Base-by-base conservation (phyloP, 2,329 filamentous ascomycete species). In the Ophiostoma sp. region DNA sequence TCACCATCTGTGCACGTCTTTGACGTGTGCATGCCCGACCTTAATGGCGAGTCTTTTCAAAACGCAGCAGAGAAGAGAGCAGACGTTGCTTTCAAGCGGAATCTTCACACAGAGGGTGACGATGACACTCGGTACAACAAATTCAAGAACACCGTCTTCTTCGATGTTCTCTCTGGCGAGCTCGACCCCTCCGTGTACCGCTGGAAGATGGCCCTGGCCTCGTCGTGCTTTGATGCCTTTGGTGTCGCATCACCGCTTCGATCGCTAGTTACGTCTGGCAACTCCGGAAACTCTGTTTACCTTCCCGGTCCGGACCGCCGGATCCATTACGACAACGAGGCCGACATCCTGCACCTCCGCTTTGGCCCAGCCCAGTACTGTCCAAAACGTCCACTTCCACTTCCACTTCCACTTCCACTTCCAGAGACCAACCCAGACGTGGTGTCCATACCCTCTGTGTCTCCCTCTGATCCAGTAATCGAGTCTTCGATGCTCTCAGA, bases 281-380 rank as follows among this genome's bases (percentile, higher is more conserved):
- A 18, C 47, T 55, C 49, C 9, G 27, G 71, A 40, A 76, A 74
- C 41, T 72, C 70, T 0, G 71, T 77, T 14, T 66, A 69, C 6
- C 73, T 77, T 2, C 73, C 75, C 0, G 75, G 73, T 0, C 73
- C 74, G 0, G 66, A 72, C 38, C 71, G 72, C 58, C 72, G 38
- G 3, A 36, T 77, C 16, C 64, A 67, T 1, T 73, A 76, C 64
- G 70, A 74, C 55, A 71, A 72, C 38, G 69, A 66, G 0, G 44
- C 65, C 0, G 76, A 77, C 45, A 73, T 76, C 14, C 66, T 77
- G 42, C 73, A 77, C 65, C 65, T 76, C 11, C 73, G 73, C 4
- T 74, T 77, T 63, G 11, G 16, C 45, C 36, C 4, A 14, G 4
- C 27, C 52, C 11, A 40, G 4, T 73, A 27, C 27, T 27, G 2